phyloP scores from a whole-genome alignment of 345 rosid species.

The thale cress (Arabidopsis thaliana) region TAIR10.1 NC_003070.9:9558001-9558500 shows the following conservation, averaged over 20 bases:
- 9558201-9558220: constrained; percentile 24
- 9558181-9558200: constrained; percentile 47
- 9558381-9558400: no score
- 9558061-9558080: constrained; percentile 35
- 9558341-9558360: no score
- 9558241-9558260: constrained; percentile 50
- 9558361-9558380: no score
- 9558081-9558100: constrained; percentile 49
- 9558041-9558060: constrained; percentile 57
- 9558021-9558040: constrained; percentile 95
- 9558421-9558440: not conserved
- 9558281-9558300: constrained; percentile 43
- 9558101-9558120: constrained; percentile 44
- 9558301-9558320: no score
- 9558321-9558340: no score
- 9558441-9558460: no score
- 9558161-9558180: constrained; percentile 35
- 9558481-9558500: not conserved
- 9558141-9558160: constrained; percentile 16
- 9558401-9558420: not conserved
- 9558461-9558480: no score
- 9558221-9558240: constrained; percentile 40
- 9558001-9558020: constrained; percentile 91
- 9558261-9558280: constrained; percentile 52
- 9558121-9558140: constrained; percentile 35